phyloP scores from a whole-genome alignment of 2,329 filamentous ascomycete genomes.

The Sclerotinia trifoliorum region DNA sequence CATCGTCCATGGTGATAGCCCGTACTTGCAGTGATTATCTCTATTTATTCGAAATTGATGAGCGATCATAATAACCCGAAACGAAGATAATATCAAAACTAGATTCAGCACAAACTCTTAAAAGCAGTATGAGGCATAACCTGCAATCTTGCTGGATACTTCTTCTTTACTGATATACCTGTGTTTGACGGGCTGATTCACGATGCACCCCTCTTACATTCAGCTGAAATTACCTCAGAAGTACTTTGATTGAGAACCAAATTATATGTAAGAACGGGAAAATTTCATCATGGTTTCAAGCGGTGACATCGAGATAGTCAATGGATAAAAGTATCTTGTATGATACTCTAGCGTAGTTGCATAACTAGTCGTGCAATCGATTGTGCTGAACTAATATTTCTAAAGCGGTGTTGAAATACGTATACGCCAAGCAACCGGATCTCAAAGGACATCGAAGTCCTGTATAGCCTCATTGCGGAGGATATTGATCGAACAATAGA shows the following conservation, averaged over 20 bases:
- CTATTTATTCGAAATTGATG: background rate
- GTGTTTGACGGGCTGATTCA: no score
- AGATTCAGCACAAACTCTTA: no score
- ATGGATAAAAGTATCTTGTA: background rate
- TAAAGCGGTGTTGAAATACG: background rate
- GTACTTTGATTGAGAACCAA: no score
- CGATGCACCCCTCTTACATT: no score
- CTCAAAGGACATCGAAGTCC: background rate
- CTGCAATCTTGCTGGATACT: no score
- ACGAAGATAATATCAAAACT: background rate
- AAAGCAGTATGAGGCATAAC: no score
- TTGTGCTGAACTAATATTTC: background rate
- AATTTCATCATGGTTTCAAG: no score
- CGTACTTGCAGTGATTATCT: background rate
- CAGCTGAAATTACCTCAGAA: no score
- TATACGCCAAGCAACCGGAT: background rate
- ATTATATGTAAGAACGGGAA: no score
- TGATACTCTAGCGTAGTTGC: no score
- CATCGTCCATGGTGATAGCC: background rate
- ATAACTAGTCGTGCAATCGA: background rate
- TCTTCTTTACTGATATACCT: no score
- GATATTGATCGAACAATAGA: background rate
- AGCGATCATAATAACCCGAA: background rate
- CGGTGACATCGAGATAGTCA: background rate
- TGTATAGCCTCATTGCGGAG: background rate